Conservation (phyloP, 179 eudicot genomes). For the Carnegiea gigantea region DNA sequence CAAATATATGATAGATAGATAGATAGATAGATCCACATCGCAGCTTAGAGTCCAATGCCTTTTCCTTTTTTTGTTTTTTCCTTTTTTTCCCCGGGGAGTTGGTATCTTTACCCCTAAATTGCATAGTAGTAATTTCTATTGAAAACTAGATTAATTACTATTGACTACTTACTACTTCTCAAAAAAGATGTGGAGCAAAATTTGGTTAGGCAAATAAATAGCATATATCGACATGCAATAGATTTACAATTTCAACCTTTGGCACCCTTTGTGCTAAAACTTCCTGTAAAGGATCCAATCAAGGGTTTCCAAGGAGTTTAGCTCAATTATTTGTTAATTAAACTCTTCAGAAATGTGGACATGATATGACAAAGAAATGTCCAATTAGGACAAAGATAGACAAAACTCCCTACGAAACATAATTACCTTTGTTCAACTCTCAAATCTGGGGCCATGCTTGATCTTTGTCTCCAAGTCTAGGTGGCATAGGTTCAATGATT, state of each 20-base stretch:
- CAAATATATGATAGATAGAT: not conserved
- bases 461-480: not conserved
- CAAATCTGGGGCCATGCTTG: not conserved
- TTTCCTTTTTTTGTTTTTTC: no score
- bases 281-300: not conserved
- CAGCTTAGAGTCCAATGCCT: no score
- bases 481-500: not conserved
- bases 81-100: no score
- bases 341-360: not conserved
- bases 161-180: not conserved
- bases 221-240: not conserved
- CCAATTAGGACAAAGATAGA: not conserved
- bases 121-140: no score
- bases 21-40: not conserved
- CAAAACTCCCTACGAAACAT: not conserved
- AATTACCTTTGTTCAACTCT: not conserved
- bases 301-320: not conserved
- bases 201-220: no score
- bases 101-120: no score
- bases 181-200: not conserved
- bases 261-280: not conserved
- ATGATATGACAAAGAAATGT: not conserved
- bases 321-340: not conserved
- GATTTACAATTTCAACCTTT: not conserved
- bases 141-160: no score